Percentiles rank a stretch among this genome's conserved stretches.
phyloP scores from a whole-genome alignment of 2,329 filamentous ascomycete species.

The Colletotrichum lindemuthianum region DNA sequence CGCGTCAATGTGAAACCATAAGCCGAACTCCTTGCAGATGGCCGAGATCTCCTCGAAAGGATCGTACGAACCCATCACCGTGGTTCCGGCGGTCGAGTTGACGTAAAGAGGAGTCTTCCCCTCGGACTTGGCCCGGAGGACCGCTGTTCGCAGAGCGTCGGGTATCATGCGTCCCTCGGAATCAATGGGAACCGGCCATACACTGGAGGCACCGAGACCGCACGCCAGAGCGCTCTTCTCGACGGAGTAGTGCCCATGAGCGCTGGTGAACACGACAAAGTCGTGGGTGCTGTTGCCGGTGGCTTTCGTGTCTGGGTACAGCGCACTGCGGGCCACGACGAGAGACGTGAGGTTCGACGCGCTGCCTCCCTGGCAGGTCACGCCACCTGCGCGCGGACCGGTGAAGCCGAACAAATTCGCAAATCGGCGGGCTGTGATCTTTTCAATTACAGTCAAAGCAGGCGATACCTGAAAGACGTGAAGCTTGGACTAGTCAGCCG shows the following conservation, averaged over 20 bases:
- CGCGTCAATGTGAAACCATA: conserved; percentile 95
- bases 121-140: conserved; percentile 69
- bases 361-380: conserved; percentile 83
- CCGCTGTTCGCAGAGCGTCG: conserved; percentile 68
- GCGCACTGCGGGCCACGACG: conserved; percentile 85
- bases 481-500: conserved; percentile 56
- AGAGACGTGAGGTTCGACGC: conserved; percentile 88
- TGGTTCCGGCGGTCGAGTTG: conserved; percentile 95
- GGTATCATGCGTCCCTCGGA: conserved; percentile 76
- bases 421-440: conserved; percentile 77
- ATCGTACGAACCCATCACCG: conserved; percentile 90
- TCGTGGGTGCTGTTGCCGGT: conserved; percentile 71
- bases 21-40: conserved; percentile 74
- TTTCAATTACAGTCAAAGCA: conserved; percentile 87
- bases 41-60: conserved; percentile 75
- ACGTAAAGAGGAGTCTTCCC: conserved; percentile 92
- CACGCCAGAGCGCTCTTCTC: conserved; percentile 94
- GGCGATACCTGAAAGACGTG: conserved; percentile 97
- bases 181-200: conserved; percentile 81
- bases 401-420: conserved; percentile 81
- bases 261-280: conserved; percentile 88
- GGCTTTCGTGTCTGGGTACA: conserved; percentile 82
- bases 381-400: conserved; percentile 76
- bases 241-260: conserved; percentile 92
- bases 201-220: conserved; percentile 80